Percentiles rank a stretch among this genome's conserved stretches.
Conservation (phyloP, 108 stramenopile species). For the Pseudonitzschia delicatissima region DNA sequence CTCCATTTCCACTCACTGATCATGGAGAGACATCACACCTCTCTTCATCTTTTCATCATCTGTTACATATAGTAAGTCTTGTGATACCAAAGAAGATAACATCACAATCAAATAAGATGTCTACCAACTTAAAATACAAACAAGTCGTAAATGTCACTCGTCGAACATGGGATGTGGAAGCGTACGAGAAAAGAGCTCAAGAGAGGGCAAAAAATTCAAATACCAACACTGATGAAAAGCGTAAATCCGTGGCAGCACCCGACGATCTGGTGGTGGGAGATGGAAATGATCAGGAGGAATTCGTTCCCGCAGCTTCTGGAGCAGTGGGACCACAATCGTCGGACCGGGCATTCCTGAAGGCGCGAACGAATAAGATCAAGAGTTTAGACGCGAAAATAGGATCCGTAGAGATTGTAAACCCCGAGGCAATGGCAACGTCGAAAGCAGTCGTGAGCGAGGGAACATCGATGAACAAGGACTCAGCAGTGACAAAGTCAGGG, state of each 20-base stretch:
- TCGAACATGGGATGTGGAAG: constrained; percentile 93
- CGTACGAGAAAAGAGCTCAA: constrained; percentile 82
- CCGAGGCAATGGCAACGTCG: constrained; percentile 57
- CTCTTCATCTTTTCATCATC: no score
- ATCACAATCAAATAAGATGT: no score
- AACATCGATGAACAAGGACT: constrained; percentile 16
- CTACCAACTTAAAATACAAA: constrained; percentile 55
- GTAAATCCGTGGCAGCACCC: background rate
- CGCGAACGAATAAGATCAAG: constrained; percentile 68
- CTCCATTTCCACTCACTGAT: no score
- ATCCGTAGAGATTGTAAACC: constrained; percentile 83
- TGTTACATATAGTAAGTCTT: no score
- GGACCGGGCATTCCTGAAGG: constrained; percentile 88
- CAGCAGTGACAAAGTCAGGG: constrained; percentile 61
- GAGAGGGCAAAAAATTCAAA: constrained; percentile 42
- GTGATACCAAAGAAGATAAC: no score
- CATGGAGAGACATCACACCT: no score
- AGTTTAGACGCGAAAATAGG: constrained; percentile 79
- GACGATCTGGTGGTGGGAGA: constrained; percentile 2
- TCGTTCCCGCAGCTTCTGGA: constrained; percentile 69
- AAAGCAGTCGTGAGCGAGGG: constrained; percentile 20
- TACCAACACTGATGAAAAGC: constrained; percentile 5
- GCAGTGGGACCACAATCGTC: constrained; percentile 85
- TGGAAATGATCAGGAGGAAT: constrained; percentile 70
- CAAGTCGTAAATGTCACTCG: constrained; percentile 78